phyloP scores from a whole-genome alignment of 2,329 filamentous ascomycete genomes.

The Hypoxylon sp. region DNA sequence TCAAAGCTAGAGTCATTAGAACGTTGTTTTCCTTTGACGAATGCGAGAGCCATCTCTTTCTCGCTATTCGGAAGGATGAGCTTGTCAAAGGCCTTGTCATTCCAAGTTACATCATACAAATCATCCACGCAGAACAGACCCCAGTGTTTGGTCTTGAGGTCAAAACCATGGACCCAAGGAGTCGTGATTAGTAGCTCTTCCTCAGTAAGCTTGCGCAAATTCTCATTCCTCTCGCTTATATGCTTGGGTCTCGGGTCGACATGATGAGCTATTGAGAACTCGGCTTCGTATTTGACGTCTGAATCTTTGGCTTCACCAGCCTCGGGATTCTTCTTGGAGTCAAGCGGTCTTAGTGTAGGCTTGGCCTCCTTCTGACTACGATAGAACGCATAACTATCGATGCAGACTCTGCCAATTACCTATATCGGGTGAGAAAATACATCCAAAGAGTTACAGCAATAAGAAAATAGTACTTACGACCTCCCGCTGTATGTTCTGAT shows the following conservation, averaged over 20 bases:
- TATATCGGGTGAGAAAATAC: slow-evolving; percentile 14
- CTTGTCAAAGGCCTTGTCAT: slow-evolving; percentile 57
- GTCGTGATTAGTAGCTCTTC: slow-evolving; percentile 56
- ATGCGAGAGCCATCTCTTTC: slow-evolving; percentile 59
- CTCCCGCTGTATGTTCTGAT: not conserved
- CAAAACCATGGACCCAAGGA: slow-evolving; percentile 58
- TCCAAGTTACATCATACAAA: slow-evolving; percentile 54
- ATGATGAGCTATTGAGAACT: not conserved
- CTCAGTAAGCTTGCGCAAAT: slow-evolving; percentile 52
- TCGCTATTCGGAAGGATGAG: slow-evolving; percentile 57
- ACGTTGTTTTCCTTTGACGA: slow-evolving; percentile 57
- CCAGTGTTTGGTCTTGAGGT: slow-evolving; percentile 57
- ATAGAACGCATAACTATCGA: slow-evolving; percentile 58
- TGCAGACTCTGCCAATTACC: slow-evolving; percentile 53
- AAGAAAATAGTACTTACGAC: not conserved
- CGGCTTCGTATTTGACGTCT: not conserved
- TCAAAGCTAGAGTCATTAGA: slow-evolving; percentile 51
- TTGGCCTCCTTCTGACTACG: slow-evolving; percentile 52
- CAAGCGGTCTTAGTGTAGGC: slow-evolving; percentile 49
- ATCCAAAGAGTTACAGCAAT: not conserved
- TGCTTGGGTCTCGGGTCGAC: slow-evolving; percentile 17
- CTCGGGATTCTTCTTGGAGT: not conserved
- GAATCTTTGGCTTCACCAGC: not conserved
- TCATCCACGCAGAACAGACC: slow-evolving; percentile 50
- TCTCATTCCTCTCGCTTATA: slow-evolving; percentile 44